Evolutionary conservation across 768 basidiomycete genomes (phyloP).

Genomic region (Clitopilus passeckerianus): DNA sequence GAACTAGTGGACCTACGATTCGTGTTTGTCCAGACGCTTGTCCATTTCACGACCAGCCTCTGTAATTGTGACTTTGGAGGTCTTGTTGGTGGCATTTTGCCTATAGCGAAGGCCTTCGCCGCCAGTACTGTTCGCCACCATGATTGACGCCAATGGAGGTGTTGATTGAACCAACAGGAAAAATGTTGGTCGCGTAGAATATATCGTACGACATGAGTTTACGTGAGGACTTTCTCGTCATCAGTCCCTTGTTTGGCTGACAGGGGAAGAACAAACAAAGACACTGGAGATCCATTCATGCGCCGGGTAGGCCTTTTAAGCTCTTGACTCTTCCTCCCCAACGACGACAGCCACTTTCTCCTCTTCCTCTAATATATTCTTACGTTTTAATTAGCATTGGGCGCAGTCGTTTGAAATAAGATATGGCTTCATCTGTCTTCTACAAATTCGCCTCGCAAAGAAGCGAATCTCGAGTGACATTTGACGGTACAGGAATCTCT

Average conservation of each 20-base stretch:
- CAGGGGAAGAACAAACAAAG: neutral
- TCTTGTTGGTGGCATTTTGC: conserved; percentile 16
- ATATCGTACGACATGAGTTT: neutral
- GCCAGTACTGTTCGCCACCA: conserved; percentile 12
- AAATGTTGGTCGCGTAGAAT: neutral
- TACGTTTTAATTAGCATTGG: neutral
- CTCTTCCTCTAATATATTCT: neutral
- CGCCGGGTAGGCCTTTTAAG: neutral
- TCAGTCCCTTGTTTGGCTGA: neutral
- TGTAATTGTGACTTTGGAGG: conserved; percentile 37
- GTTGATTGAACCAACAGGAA: conserved; percentile 12
- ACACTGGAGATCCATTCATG: neutral
- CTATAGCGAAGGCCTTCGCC: conserved; percentile 15
- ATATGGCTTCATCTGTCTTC: conserved; percentile 91
- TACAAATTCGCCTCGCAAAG: conserved; percentile 96
- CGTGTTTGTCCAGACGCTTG: conserved; percentile 67
- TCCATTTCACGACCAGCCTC: conserved; percentile 75
- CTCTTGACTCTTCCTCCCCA: neutral
- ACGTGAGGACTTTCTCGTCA: neutral
- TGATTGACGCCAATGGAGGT: conserved; percentile 1
- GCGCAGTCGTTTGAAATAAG: neutral
- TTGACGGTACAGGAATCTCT: conserved; percentile 98
- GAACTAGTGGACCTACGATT: conserved; percentile 32
- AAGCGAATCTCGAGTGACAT: conserved; percentile 92
- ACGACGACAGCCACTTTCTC: neutral